Conservation (phyloP, 192 early-diverging fungal genomes). For the Umbelopsis sp. region DNA sequence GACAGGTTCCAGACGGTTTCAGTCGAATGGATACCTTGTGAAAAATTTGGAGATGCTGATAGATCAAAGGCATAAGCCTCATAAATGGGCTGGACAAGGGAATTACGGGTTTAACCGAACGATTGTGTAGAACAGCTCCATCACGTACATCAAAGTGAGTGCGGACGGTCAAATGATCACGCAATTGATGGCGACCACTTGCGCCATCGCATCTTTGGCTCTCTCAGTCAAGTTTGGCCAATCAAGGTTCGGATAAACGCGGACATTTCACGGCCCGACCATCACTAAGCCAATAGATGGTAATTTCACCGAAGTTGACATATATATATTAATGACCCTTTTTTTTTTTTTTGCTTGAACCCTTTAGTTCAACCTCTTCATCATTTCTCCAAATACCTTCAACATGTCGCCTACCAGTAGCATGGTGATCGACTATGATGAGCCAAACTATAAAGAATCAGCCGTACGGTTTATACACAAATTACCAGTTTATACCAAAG, state of each 20-base stretch:
- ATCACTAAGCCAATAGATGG: background rate
- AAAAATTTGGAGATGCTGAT: no score
- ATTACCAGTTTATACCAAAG: conserved; percentile 23
- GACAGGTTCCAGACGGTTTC: no score
- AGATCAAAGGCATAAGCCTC: no score
- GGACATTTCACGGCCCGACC: conserved; percentile 2
- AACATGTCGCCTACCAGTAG: background rate
- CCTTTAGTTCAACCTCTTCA: background rate
- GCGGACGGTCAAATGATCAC: background rate
- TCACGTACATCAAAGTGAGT: no score
- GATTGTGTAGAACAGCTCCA: no score
- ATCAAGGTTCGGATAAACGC: background rate
- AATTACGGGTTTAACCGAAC: no score
- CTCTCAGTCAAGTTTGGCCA: background rate
- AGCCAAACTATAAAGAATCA: conserved; percentile 20
- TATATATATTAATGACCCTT: background rate
- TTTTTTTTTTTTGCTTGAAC: background rate
- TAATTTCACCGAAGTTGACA: background rate
- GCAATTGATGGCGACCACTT: background rate
- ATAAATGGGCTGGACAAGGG: no score
- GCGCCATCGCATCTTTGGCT: conserved; percentile 5
- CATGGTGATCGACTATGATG: conserved; percentile 27
- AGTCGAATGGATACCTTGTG: no score
- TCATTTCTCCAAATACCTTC: background rate
- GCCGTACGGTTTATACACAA: conserved; percentile 10